A percentile compares a stretch with the other conserved stretches of the same genome.
Evolutionary conservation across 163 green algal species (phyloP).

Genomic region (Chlamydomonas reinhardtii): DNA sequence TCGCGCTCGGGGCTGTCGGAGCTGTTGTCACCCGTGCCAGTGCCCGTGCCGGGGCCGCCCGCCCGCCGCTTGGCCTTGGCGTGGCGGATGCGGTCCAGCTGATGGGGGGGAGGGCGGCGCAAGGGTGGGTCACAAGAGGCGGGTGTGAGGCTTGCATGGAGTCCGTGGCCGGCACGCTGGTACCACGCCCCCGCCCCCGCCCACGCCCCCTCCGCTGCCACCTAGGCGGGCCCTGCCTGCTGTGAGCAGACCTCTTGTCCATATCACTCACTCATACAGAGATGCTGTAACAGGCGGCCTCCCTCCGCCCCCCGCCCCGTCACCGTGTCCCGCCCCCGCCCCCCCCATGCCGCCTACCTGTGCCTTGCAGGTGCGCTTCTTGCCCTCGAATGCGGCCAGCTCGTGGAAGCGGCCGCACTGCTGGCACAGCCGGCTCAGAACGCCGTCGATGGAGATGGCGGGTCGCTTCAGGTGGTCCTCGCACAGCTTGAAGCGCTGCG

Average conservation of each 20-base stretch:
- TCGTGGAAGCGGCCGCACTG: slow-evolving; percentile 50
- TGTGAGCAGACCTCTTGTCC: too few relatives aligned
- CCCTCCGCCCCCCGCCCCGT: too few relatives aligned
- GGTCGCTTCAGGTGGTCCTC: slow-evolving; percentile 40
- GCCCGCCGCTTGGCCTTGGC: slow-evolving; percentile 26
- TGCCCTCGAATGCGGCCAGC: slow-evolving; percentile 39
- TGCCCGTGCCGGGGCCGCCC: neutral
- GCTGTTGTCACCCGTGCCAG: neutral
- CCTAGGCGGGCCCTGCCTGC: too few relatives aligned
- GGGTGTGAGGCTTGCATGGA: too few relatives aligned
- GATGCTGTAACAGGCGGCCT: too few relatives aligned
- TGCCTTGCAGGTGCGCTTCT: slow-evolving; percentile 31
- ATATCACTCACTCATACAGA: too few relatives aligned
- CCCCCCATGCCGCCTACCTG: neutral
- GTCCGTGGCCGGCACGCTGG: too few relatives aligned
- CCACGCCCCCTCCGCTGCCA: too few relatives aligned
- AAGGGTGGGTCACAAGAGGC: neutral
- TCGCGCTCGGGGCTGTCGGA: slow-evolving; percentile 3
- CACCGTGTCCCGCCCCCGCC: too few relatives aligned
- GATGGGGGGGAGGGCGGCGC: neutral
- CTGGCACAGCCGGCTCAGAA: slow-evolving; percentile 34
- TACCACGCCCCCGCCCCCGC: too few relatives aligned
- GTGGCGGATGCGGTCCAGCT: slow-evolving; percentile 38
- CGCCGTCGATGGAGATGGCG: slow-evolving; percentile 40
- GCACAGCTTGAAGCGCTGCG: slow-evolving; percentile 45